Conservation (phyloP, 2,329 filamentous ascomycete genomes). For the Trichophyton benhamiae region DNA sequence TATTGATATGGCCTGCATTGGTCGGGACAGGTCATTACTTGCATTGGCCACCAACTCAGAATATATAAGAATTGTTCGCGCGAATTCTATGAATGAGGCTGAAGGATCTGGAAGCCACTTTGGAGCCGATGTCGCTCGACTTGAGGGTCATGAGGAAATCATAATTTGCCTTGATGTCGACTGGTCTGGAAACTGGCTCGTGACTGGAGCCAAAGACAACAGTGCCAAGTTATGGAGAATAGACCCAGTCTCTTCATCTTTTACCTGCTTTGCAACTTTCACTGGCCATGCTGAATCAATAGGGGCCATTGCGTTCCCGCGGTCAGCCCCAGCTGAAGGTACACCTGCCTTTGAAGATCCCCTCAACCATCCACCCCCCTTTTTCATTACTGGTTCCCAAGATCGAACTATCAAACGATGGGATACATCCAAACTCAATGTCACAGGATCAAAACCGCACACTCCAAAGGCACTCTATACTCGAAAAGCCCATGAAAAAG, state of each 20-base stretch:
- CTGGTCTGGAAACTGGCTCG: constrained; percentile 95
- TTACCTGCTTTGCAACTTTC: constrained; percentile 67
- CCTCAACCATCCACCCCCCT: constrained; percentile 66
- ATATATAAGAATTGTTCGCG: constrained; percentile 73
- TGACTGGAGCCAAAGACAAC: constrained; percentile 93
- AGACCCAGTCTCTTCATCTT: constrained; percentile 62
- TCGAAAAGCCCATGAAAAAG: constrained; percentile 93
- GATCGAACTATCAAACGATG: constrained; percentile 93
- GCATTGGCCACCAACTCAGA: constrained; percentile 93
- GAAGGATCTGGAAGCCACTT: constrained; percentile 50
- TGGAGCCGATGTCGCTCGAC: constrained; percentile 72
- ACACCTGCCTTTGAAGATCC: constrained; percentile 62
- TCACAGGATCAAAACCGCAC: constrained; percentile 21
- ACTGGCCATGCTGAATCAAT: constrained; percentile 90
- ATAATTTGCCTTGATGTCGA: constrained; percentile 90
- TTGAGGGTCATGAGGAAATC: constrained; percentile 89
- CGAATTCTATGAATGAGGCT: constrained; percentile 23
- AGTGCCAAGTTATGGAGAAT: constrained; percentile 82
- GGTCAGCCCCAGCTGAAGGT: constrained; percentile 51
- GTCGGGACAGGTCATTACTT: constrained; percentile 66
- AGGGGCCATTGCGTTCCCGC: constrained; percentile 75
- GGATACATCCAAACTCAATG: constrained; percentile 54
- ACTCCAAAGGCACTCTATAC: constrained; percentile 58
- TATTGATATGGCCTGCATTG: constrained; percentile 81
- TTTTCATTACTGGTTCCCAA: constrained; percentile 82